Conservation (phyloP, 2,329 filamentous ascomycete species). For the Scortechinia acanthostroma region DNA sequence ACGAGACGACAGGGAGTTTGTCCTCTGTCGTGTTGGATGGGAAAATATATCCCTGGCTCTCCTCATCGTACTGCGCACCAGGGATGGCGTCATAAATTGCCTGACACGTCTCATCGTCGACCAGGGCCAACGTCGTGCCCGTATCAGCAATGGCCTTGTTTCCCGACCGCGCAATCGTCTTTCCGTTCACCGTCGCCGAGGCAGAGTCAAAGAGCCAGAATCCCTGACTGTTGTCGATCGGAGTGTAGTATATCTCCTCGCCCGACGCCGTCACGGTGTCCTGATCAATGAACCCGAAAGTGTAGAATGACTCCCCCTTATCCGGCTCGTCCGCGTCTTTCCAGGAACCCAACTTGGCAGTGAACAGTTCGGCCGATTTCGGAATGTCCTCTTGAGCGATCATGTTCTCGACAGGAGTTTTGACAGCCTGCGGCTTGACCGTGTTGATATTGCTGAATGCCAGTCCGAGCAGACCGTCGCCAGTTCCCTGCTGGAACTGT, state of each 20-base stretch:
- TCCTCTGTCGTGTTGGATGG: slow-evolving; percentile 40
- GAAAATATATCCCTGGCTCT: slow-evolving; percentile 57
- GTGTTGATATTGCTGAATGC: slow-evolving; percentile 61
- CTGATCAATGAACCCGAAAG: slow-evolving; percentile 66
- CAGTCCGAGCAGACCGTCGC: slow-evolving; percentile 62
- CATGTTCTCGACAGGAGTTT: slow-evolving; percentile 66
- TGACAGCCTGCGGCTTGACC: slow-evolving; percentile 41
- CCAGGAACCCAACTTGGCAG: slow-evolving; percentile 46
- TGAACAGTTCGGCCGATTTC: slow-evolving; percentile 41
- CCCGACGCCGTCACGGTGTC: slow-evolving; percentile 45
- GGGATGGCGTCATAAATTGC: slow-evolving; percentile 59
- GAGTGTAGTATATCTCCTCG: slow-evolving; percentile 47
- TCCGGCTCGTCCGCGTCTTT: slow-evolving; percentile 33
- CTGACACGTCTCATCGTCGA: slow-evolving; percentile 52
- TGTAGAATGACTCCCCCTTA: slow-evolving; percentile 52
- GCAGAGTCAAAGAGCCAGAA: slow-evolving; percentile 63
- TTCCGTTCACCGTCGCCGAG: slow-evolving; percentile 47
- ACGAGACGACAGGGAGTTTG: slow-evolving; percentile 49
- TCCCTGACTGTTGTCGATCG: slow-evolving; percentile 54
- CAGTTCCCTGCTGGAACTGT: slow-evolving; percentile 44
- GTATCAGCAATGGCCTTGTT: slow-evolving; percentile 69
- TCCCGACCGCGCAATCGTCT: slow-evolving; percentile 33
- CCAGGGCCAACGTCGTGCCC: slow-evolving; percentile 60
- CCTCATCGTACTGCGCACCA: slow-evolving; percentile 44
- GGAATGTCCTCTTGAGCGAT: slow-evolving; percentile 46